Evolutionary conservation across 768 basidiomycete genomes (phyloP), one percentile per base, ranked within the genome.

Genomic region (Tricholoma sp.): DNA sequence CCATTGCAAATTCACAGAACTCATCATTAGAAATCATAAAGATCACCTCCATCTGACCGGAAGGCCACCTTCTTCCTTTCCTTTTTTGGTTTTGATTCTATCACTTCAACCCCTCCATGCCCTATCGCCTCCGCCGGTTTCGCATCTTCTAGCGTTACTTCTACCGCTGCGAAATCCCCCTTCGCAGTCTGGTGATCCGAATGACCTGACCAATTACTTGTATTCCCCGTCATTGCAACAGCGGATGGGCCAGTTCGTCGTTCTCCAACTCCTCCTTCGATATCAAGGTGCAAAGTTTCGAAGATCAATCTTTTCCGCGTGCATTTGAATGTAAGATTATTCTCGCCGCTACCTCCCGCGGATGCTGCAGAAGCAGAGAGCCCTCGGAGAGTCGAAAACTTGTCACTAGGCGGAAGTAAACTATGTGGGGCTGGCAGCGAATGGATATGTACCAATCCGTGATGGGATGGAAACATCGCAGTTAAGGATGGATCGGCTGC

Each of bases 291-390:
- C 57, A 98, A 75, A 22, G 94, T 98, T 74, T 98, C 96, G 63
- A 98, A 83, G 19, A 95, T 74, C 56, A 98, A 78, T 51, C 93
- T 76, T 67, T 90, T 93, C 63, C 95, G 78, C 65, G 87, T 97
- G 66, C 91, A 89, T 68, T 87, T 90, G 80, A 98, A 99, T 11
- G 89, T 94, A 7, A 99, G 79, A 65, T 98, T 98, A 72, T 98
- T 98, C 69, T 98, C 95, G 7, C 94, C 90, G n/a, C 84, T 84
- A 0, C 85, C 87, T 6, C 80, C 79, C 11, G 73, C 74, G 2
- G 74, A 73, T 34, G 68, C 72, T 16, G 78, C 73, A 21, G 83
- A 79, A 1, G 82, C 79, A 45, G 81, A 82, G 50, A 96, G 75
- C 11, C 93, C 94, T 10, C 96, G 86, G 46, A 99, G 78, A 5